These are phyloP conservation scores for Cutaneotrichosporon cutaneum DNA, from an alignment of 1,284 basidiomycete species.

Conservation along the genomic window DNA sequence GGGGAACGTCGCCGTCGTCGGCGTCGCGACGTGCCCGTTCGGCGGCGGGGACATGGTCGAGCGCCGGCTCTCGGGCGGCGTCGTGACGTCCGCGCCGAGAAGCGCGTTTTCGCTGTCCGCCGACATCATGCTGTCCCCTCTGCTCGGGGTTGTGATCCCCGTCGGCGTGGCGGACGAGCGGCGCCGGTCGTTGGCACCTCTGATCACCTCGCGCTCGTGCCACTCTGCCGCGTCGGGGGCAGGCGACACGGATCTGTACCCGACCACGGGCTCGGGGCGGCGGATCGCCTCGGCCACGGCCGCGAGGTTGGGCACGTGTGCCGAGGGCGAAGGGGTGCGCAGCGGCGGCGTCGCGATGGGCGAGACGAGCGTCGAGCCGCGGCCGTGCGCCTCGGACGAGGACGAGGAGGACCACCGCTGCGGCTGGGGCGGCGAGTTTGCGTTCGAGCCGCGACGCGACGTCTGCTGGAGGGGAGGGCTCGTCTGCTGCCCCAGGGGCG, in stretches of 20 bases:
- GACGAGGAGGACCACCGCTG: neutral
- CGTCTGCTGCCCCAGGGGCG: constrained; percentile 28
- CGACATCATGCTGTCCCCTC: constrained; percentile 26
- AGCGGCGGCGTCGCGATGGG: neutral
- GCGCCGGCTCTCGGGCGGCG: neutral
- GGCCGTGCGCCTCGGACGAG: neutral
- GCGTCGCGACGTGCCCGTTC: neutral
- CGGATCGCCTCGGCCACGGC: constrained; percentile 25
- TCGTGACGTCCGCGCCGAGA: constrained; percentile 16
- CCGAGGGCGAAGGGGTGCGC: neutral
- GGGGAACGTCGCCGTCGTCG: constrained; percentile 1
- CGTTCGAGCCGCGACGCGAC: neutral
- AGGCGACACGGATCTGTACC: constrained; percentile 16
- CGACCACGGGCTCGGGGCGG: constrained; percentile 34
- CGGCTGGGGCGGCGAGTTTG: neutral
- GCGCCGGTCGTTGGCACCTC: constrained; percentile 15
- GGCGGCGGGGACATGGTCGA: constrained; percentile 1
- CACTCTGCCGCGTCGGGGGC: neutral
- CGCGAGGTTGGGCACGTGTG: neutral
- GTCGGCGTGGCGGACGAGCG: constrained; percentile 5
- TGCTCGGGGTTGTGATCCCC: neutral
- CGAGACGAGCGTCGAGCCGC: neutral
- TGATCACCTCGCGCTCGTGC: constrained; percentile 16
- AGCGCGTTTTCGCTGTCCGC: constrained; percentile 33
- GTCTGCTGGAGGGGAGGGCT: neutral